Evolutionary conservation across 805 yeast species (phyloP).

Genomic region (Candida krabiensis): DNA sequence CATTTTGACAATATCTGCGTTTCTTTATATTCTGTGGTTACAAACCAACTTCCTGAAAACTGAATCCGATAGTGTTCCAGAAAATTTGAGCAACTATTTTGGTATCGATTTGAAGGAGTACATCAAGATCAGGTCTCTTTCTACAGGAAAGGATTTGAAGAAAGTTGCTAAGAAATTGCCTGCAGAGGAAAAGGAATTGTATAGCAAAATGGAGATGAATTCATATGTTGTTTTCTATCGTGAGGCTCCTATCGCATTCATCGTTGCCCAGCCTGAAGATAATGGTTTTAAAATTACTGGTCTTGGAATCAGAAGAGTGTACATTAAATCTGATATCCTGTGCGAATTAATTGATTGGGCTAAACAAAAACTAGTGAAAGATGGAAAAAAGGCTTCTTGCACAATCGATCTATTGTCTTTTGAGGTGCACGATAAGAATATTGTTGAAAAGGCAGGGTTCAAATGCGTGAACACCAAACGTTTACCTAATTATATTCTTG

Average conservation of each 20-base stretch:
- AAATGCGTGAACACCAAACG: constrained; percentile 28
- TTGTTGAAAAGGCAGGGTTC: constrained; percentile 46
- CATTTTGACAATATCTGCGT: constrained; percentile 36
- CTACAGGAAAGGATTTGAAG: constrained; percentile 11
- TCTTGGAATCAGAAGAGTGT: constrained; percentile 68
- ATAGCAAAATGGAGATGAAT: constrained; percentile 38
- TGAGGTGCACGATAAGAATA: constrained; percentile 40
- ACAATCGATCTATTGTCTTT: constrained; percentile 53
- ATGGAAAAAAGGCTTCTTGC: constrained; percentile 35
- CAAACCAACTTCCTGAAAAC: constrained; percentile 50
- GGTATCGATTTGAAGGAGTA: constrained; percentile 53
- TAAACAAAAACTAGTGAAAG: constrained; percentile 42
- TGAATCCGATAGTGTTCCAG: constrained; percentile 37
- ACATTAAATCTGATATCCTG: constrained; percentile 61
- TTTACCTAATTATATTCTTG: constrained; percentile 11
- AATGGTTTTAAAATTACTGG: constrained; percentile 46
- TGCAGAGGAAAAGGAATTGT: constrained; percentile 17
- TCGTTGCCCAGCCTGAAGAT: constrained; percentile 40
- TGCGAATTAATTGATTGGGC: constrained; percentile 66
- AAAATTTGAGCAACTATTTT: constrained; percentile 40
- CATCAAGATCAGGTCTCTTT: constrained; percentile 25
- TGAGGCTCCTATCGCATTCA: constrained; percentile 68
- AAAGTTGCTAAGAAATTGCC: constrained; percentile 13
- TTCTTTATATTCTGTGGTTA: constrained; percentile 40
- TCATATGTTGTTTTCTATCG: constrained; percentile 62